These are phyloP conservation scores for Phascolomyces articulosus DNA, from an alignment of 371 early-diverging fungal species.

Conservation along the genomic window DNA sequence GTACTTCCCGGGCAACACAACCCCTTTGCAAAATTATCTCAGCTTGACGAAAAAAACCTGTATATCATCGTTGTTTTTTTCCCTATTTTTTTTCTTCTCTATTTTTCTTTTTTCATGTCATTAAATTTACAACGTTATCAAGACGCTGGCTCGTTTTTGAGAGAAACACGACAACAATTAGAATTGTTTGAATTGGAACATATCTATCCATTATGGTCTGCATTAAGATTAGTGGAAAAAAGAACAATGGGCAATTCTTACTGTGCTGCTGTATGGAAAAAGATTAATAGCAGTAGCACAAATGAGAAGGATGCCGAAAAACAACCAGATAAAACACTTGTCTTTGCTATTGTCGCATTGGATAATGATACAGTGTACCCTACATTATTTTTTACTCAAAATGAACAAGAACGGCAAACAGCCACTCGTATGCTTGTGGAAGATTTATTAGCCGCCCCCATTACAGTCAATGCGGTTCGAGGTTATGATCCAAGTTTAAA, in stretches of 20 bases:
- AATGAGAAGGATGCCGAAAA: too few relatives aligned
- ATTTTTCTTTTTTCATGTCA: too few relatives aligned
- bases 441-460: not conserved
- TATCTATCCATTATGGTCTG: not conserved
- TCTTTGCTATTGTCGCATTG: not conserved
- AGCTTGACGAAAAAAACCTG: too few relatives aligned
- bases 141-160: not conserved
- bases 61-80: too few relatives aligned
- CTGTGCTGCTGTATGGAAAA: not conserved
- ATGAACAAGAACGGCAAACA: not conserved
- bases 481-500: not conserved
- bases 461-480: not conserved
- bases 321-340: not conserved
- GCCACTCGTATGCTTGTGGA: not conserved
- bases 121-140: not conserved
- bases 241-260: not conserved
- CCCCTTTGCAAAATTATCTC: too few relatives aligned
- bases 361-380: not conserved
- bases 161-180: not conserved
- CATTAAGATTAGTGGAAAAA: not conserved
- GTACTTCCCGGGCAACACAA: too few relatives aligned
- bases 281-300: too few relatives aligned
- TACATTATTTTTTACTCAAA: not conserved
- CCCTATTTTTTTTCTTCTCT: too few relatives aligned
- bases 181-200: not conserved